phyloP scores from a whole-genome alignment of 805 yeast genomes.

The Candida patagonica region DNA sequence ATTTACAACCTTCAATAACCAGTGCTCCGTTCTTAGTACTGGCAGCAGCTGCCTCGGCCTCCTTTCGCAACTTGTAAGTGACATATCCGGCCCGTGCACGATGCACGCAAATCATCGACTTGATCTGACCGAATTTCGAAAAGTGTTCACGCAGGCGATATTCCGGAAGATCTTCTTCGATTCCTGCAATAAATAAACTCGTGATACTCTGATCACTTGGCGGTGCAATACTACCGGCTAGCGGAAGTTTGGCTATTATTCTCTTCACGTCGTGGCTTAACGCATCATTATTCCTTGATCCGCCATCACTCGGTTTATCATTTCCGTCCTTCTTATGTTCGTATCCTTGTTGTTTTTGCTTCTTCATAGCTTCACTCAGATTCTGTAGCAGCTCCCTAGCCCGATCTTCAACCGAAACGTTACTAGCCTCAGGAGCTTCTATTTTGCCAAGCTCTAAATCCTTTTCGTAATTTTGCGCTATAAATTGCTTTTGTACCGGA shows the following conservation, averaged over 20 bases:
- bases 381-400: constrained; percentile 47
- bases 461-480: constrained; percentile 41
- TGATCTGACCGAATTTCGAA: constrained; percentile 35
- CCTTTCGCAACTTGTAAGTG: constrained; percentile 38
- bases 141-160: constrained; percentile 41
- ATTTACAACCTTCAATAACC: constrained; percentile 23
- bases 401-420: constrained; percentile 1
- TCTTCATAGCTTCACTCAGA: constrained; percentile 30
- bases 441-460: constrained; percentile 19
- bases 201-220: constrained; percentile 37
- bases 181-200: constrained; percentile 68
- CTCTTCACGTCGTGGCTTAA: constrained; percentile 38
- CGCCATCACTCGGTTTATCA: background rate
- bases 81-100: constrained; percentile 57
- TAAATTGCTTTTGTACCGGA: constrained; percentile 45
- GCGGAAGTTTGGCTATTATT: constrained; percentile 53
- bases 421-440: constrained; percentile 14
- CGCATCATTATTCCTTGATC: constrained; percentile 7
- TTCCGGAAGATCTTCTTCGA: constrained; percentile 58
- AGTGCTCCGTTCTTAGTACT: constrained; percentile 16
- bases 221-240: constrained; percentile 43
- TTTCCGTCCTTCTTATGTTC: constrained; percentile 20
- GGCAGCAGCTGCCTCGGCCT: constrained; percentile 39
- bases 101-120: constrained; percentile 43
- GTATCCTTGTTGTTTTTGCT: background rate